phyloP scores from a whole-genome alignment of 495 filamentous ascomycete genomes.

The Lasiosphaeris hirsuta region DNA sequence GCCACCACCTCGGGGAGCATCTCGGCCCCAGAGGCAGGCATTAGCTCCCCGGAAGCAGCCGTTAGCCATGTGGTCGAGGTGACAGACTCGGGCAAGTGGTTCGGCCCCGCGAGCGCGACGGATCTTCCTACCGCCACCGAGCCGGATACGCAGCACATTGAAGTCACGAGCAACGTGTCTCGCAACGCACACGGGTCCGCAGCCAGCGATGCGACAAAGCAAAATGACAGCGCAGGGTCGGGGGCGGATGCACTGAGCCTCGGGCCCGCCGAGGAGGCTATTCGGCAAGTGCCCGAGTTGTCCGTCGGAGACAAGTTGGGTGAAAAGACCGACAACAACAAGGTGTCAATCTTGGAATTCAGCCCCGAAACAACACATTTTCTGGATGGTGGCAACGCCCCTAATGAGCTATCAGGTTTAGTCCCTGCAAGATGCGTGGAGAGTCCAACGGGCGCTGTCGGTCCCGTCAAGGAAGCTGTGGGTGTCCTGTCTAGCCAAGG shows the following conservation, averaged over 20 bases:
- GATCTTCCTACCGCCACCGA: not conserved
- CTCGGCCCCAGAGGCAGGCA: conserved; percentile 18
- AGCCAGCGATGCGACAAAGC: no score
- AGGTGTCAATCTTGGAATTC: no score
- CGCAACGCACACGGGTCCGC: no score
- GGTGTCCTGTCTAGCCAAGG: no score
- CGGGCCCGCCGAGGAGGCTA: not conserved
- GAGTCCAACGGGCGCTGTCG: no score
- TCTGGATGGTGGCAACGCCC: no score
- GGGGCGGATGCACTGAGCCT: not conserved
- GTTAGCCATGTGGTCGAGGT: not conserved
- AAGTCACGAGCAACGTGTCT: not conserved
- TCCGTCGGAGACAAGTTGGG: not conserved
- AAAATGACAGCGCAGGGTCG: not conserved
- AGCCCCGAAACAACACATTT: no score
- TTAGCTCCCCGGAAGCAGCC: conserved; percentile 8
- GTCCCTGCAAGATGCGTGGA: no score
- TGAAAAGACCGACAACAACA: not conserved
- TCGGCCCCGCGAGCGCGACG: not conserved
- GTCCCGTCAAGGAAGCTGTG: no score
- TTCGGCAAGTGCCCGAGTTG: not conserved
- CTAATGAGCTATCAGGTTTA: no score
- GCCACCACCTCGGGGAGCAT: conserved; percentile 9
- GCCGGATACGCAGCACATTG: not conserved
- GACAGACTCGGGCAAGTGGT: not conserved